phyloP scores from a whole-genome alignment of 352 stramenopile genomes.

The Pilasporangium apinafurcum region DNA sequence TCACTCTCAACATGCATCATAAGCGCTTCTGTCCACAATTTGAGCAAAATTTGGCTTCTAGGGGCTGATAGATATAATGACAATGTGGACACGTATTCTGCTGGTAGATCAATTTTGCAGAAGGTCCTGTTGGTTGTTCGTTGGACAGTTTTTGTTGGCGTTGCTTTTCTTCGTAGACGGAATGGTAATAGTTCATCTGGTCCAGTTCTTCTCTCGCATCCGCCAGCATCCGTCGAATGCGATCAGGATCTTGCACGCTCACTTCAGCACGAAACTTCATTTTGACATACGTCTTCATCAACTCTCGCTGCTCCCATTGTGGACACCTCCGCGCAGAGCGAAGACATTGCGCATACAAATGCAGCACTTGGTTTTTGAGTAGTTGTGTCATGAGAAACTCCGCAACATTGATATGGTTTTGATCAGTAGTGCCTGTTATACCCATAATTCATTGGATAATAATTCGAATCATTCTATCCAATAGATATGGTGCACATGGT shows the following conservation, averaged over 20 bases:
- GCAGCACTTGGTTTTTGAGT: constrained; percentile 33
- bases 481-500: too few relatives aligned
- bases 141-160: constrained; percentile 9
- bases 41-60: constrained; percentile 65
- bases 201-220: constrained; percentile 73
- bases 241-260: constrained; percentile 37
- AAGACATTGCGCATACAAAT: constrained; percentile 68
- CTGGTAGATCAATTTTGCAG: neutral
- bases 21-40: constrained; percentile 57
- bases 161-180: constrained; percentile 67
- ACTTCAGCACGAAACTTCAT: constrained; percentile 74
- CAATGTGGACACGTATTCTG: constrained; percentile 28
- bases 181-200: constrained; percentile 86
- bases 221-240: constrained; percentile 43
- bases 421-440: too few relatives aligned
- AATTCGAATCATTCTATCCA: too few relatives aligned
- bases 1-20: constrained; percentile 12
- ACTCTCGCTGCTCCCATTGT: constrained; percentile 76
- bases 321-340: constrained; percentile 67
- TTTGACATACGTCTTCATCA: constrained; percentile 74
- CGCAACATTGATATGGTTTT: too few relatives aligned
- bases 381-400: too few relatives aligned
- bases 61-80: constrained; percentile 28
- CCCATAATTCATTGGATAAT: too few relatives aligned
- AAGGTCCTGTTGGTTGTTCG: constrained; percentile 1